Evolutionary conservation across 441 rosid species (phyloP).

Genomic region (Gossypium gossypioides): DNA sequence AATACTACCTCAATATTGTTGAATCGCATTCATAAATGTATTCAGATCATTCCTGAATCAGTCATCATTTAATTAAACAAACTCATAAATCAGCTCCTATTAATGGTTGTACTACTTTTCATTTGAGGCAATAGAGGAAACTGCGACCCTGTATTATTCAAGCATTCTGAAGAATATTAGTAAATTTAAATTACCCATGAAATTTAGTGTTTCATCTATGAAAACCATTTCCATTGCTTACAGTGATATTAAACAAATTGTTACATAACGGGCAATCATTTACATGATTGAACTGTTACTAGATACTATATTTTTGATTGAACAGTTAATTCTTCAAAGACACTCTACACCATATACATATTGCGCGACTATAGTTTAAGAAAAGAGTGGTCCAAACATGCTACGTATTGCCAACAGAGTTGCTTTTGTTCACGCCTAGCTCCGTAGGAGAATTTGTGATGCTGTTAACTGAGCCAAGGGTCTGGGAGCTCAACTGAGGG

Average conservation of each 20-base stretch:
- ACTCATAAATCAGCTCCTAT: too few relatives aligned
- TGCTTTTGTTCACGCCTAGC: slow-evolving; percentile 73
- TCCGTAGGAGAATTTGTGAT: slow-evolving; percentile 87
- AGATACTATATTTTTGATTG: not conserved
- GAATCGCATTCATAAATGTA: too few relatives aligned
- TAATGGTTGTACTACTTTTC: not conserved
- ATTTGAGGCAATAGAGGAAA: not conserved
- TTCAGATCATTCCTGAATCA: too few relatives aligned
- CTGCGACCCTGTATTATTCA: not conserved
- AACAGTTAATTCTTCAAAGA: not conserved
- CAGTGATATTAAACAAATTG: not conserved
- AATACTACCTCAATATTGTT: not conserved
- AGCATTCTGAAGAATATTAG: not conserved
- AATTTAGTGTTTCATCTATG: not conserved
- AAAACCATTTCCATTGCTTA: not conserved
- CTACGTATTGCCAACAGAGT: slow-evolving; percentile 54
- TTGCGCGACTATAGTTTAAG: not conserved
- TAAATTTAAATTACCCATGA: not conserved
- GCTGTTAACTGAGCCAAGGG: slow-evolving; percentile 86
- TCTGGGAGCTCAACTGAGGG: slow-evolving; percentile 92
- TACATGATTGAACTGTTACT: not conserved
- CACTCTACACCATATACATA: not conserved
- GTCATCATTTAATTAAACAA: too few relatives aligned
- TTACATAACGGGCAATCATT: not conserved
- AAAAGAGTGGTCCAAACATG: not conserved